These are phyloP conservation scores for Isoetes taiwanensis DNA, from an alignment of 75 land plant species.

Conservation along the genomic window DNA sequence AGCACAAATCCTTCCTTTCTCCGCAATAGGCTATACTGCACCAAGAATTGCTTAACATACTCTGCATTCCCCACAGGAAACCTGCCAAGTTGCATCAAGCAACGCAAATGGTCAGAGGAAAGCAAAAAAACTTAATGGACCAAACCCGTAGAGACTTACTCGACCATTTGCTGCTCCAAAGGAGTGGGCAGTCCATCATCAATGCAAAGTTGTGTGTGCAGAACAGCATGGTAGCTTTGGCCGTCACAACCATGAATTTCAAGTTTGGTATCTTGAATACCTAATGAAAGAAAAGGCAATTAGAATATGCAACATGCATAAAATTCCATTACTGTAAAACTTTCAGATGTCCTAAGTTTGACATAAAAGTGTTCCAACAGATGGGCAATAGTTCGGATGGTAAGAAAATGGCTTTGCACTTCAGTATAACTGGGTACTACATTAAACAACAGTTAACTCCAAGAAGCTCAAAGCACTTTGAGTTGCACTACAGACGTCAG, in stretches of 20 bases:
- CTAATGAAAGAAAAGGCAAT: too few species aligned
- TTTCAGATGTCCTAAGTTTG: too few species aligned
- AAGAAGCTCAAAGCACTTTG: too few species aligned
- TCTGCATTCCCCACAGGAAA: conserved; percentile 6
- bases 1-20: conserved; percentile 3
- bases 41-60: conserved; percentile 5
- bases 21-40: conserved; percentile 1
- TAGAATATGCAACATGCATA: too few species aligned
- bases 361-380: too few species aligned
- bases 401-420: too few species aligned
- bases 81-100: not conserved
- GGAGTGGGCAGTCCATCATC: conserved; percentile 4
- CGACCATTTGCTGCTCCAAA: conserved; percentile 3
- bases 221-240: not conserved
- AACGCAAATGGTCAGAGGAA: not conserved
- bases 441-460: too few species aligned
- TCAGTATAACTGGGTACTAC: too few species aligned
- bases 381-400: too few species aligned
- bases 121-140: not conserved
- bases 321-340: too few species aligned
- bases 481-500: too few species aligned
- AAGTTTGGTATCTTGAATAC: conserved; percentile 4
- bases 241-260: conserved; percentile 8
- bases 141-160: conserved; percentile 2
- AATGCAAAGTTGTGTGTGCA: not conserved